Percentiles rank a stretch among this genome's conserved stretches.
These are phyloP conservation scores for Camillea tinctor DNA, from an alignment of 2,329 filamentous ascomycete genomes.

Conservation along the genomic window DNA sequence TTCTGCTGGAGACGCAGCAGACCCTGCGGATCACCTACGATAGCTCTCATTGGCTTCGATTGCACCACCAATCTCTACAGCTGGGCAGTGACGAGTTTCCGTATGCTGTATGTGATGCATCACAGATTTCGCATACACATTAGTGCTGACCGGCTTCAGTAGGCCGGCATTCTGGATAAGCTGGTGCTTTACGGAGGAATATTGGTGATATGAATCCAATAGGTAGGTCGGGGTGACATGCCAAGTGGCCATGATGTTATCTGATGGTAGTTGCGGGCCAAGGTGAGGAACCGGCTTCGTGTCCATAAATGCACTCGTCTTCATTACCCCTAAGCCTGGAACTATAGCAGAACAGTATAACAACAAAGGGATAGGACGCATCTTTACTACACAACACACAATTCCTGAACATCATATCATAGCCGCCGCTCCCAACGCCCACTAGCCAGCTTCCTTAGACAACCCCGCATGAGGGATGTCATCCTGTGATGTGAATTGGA, in stretches of 20 bases:
- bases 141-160: not conserved
- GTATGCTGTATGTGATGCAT: not conserved
- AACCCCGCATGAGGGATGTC: not conserved
- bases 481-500: not conserved
- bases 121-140: not conserved
- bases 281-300: not conserved
- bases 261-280: not conserved
- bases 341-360: not conserved
- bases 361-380: not conserved
- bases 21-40: not conserved
- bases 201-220: not conserved
- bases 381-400: not conserved
- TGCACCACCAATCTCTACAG: not conserved
- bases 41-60: not conserved
- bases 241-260: not conserved
- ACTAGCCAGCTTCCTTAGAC: not conserved
- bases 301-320: not conserved
- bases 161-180: not conserved
- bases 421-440: not conserved
- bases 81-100: not conserved
- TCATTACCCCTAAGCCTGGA: not conserved
- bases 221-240: not conserved
- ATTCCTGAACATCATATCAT: not conserved
- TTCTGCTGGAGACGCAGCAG: not conserved
- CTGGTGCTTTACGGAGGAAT: not conserved